Conservation (phyloP, 345 rosid species). For the Adansonia digitata region DNA sequence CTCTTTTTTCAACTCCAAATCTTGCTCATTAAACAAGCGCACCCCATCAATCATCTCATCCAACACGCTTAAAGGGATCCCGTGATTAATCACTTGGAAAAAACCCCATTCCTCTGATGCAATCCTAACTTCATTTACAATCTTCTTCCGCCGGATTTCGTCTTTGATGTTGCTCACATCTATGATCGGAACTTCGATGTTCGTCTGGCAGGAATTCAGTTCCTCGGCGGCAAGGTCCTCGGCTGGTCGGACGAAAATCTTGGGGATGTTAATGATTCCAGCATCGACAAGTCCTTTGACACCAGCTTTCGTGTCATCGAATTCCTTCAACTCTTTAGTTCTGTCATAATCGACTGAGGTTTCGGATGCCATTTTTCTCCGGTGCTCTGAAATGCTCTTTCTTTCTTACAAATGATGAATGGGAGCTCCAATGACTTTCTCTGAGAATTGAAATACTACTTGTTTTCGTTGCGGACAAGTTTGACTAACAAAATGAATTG, state of each 20-base stretch:
- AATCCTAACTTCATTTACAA: constrained; percentile 19
- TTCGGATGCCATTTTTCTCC: neutral
- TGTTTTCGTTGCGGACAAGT: too few relatives aligned
- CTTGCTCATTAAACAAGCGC: too few relatives aligned
- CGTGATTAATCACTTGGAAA: constrained; percentile 45
- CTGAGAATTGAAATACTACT: neutral
- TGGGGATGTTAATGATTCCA: constrained; percentile 28
- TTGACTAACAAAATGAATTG: too few relatives aligned
- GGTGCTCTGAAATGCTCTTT: too few relatives aligned
- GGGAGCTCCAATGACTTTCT: too few relatives aligned
- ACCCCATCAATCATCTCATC: too few relatives aligned
- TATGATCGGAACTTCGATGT: too few relatives aligned
- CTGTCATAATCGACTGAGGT: neutral
- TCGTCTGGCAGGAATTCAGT: neutral
- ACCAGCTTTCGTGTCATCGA: too few relatives aligned
- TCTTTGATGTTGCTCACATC: constrained; percentile 20
- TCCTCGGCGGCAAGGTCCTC: neutral
- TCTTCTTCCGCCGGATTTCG: constrained; percentile 9
- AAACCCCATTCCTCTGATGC: constrained; percentile 42
- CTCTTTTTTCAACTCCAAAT: too few relatives aligned
- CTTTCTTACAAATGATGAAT: too few relatives aligned
- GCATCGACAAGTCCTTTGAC: too few relatives aligned
- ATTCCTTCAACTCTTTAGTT: too few relatives aligned
- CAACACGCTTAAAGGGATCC: constrained; percentile 30
- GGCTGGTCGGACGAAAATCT: constrained; percentile 20